These are phyloP conservation scores for Adansonia madagascariensis DNA, from an alignment of 441 rosid species.

Conservation along the genomic window DNA sequence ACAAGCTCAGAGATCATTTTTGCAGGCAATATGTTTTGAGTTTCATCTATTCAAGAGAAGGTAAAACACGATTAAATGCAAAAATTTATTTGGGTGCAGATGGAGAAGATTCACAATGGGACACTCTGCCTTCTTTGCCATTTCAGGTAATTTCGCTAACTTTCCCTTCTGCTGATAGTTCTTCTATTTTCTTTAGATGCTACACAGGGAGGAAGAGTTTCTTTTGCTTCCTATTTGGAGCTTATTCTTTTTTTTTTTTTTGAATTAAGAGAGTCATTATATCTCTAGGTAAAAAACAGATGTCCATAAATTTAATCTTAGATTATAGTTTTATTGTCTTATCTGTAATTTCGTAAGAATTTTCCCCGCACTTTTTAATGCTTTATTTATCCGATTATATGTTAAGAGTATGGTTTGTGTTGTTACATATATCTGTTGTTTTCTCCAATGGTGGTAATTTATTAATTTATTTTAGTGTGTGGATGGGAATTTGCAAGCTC, in stretches of 20 bases:
- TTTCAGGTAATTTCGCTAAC: slow-evolving; percentile 68
- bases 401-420: background rate
- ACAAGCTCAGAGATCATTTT: slow-evolving; percentile 88
- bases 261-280: background rate
- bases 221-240: slow-evolving; percentile 14
- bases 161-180: slow-evolving; percentile 14
- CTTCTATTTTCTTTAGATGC: background rate
- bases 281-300: background rate
- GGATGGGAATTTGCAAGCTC: background rate
- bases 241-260: background rate
- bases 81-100: slow-evolving; percentile 70
- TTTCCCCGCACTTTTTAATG: background rate
- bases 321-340: slow-evolving; percentile 1
- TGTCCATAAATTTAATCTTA: background rate
- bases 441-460: background rate
- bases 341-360: background rate
- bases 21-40: slow-evolving; percentile 91
- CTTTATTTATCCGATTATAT: background rate
- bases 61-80: slow-evolving; percentile 73
- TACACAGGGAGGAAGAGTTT: background rate
- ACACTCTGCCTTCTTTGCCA: slow-evolving; percentile 82
- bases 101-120: slow-evolving; percentile 65
- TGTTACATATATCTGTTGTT: background rate
- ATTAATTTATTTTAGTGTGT: background rate
- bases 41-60: slow-evolving; percentile 95